Base-by-base conservation (phyloP, 345 rosid species). In the Turritis glabra region DNA sequence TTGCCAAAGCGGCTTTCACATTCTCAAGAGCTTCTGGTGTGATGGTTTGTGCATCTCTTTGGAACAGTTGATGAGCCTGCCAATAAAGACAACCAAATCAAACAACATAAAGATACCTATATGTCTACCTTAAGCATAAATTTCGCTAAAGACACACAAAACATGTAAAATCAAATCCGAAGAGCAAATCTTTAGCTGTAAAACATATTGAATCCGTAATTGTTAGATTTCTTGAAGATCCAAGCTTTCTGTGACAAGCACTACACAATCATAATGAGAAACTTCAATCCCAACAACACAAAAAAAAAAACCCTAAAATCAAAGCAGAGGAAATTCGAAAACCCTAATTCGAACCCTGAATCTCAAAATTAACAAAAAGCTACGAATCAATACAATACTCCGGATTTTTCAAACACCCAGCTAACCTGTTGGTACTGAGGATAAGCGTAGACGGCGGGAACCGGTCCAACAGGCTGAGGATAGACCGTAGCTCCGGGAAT, bases 21-120 rank as follows among this genome's bases (percentile, higher is more conserved):
- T 93, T 82, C 86, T 95, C 97, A 25, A 95, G 83, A 0, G 99
- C 99, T 79, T 95, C 98, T 4, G 99, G 99, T 7, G 98, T 95
- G 73, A 95, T 91, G 0, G 85, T 88, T 58, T 92, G 93, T 0
- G 97, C 98, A 82, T 95, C 99, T 82, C 94, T 90, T 73, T 92
- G 96, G 74, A 95, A 95, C 76, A 95, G 75, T 70, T 92, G 97
- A 23, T 90, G 98, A 5, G 97, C 97, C 97, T 92, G 86, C 30
- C 74, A 72, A 77, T 66, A 67, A 4, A 61, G 5, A 66, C 66
- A 67, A 43, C 37, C 47, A 22, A 76, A 76, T 69, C 59, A 80
- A 66, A 6, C 50, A 65, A 3, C 51, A 21, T 41, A 1, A 51
- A 60, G 22, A 61, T 18, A 29, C 38, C 9, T 2, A 18, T 30